Conservation (phyloP, 441 rosid genomes). For the Euphorbia celastroides region DNA sequence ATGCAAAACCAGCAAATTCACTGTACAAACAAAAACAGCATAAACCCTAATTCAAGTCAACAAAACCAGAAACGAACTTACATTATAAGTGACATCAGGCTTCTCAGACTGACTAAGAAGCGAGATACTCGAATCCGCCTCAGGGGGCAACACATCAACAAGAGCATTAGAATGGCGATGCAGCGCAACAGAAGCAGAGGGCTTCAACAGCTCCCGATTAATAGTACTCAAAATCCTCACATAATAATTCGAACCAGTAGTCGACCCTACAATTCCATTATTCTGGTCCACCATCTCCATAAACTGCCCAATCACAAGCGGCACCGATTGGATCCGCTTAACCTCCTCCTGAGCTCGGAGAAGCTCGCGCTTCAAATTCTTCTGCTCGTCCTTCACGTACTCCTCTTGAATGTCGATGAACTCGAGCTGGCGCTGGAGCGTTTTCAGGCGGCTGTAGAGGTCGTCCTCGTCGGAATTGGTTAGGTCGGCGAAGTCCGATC, state of each 20-base stretch:
- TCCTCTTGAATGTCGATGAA: slow-evolving; percentile 94
- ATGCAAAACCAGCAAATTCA: background rate
- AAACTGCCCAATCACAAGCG: slow-evolving; percentile 92
- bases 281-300: slow-evolving; percentile 99
- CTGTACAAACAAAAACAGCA: background rate
- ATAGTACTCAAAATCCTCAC: slow-evolving; percentile 92
- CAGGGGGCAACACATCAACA: slow-evolving; percentile 95
- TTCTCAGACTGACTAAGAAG: slow-evolving; percentile 96
- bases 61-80: slow-evolving; percentile 18
- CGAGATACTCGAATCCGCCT: slow-evolving; percentile 96
- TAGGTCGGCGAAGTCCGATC: slow-evolving; percentile 25
- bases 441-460: slow-evolving; percentile 68
- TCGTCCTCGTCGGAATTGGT: slow-evolving; percentile 61
- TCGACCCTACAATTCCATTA: slow-evolving; percentile 95
- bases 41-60: slow-evolving; percentile 8
- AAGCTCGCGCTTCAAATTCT: slow-evolving; percentile 86
- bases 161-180: slow-evolving; percentile 97
- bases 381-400: slow-evolving; percentile 95
- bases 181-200: slow-evolving; percentile 93
- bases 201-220: slow-evolving; percentile 83
- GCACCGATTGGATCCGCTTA: slow-evolving; percentile 95
- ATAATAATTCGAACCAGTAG: slow-evolving; percentile 93
- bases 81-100: slow-evolving; percentile 91
- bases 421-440: slow-evolving; percentile 76
- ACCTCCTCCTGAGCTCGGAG: slow-evolving; percentile 99